Evolutionary conservation across 208 protist genomes (phyloP).

Genomic region (Trypanosoma melophagium): DNA sequence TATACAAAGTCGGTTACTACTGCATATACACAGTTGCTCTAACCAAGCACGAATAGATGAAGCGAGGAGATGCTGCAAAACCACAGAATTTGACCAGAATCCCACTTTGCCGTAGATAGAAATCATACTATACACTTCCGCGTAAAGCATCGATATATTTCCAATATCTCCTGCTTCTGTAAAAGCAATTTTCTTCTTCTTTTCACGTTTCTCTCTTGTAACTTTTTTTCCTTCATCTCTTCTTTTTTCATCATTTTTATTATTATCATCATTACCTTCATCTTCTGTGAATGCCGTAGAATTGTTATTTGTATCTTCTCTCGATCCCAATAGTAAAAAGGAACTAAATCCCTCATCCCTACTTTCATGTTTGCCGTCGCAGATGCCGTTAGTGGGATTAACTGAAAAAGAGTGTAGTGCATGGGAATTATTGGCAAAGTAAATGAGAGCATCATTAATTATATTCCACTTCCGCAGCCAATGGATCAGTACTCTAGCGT

Average conservation of each 20-base stretch:
- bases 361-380: background rate
- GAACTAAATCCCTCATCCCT: background rate
- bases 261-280: background rate
- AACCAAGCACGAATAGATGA: constrained; percentile 53
- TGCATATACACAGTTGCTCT: constrained; percentile 45
- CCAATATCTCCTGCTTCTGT: constrained; percentile 12
- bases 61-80: constrained; percentile 39
- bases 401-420: constrained; percentile 17
- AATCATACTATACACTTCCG: constrained; percentile 25
- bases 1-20: constrained; percentile 29
- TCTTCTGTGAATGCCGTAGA: background rate
- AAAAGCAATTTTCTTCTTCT: too few relatives aligned
- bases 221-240: background rate
- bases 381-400: background rate
- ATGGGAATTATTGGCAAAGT: constrained; percentile 16
- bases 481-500: constrained; percentile 13
- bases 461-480: constrained; percentile 20
- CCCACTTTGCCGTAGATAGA: constrained; percentile 18
- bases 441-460: constrained; percentile 22
- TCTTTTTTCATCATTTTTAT: background rate
- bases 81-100: constrained; percentile 22
- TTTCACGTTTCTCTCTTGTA: too few relatives aligned
- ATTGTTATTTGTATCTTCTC: background rate
- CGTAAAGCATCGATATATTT: constrained; percentile 22
- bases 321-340: background rate